phyloP scores from a whole-genome alignment of 2,329 filamentous ascomycete species.

The Septoria linicola region DNA sequence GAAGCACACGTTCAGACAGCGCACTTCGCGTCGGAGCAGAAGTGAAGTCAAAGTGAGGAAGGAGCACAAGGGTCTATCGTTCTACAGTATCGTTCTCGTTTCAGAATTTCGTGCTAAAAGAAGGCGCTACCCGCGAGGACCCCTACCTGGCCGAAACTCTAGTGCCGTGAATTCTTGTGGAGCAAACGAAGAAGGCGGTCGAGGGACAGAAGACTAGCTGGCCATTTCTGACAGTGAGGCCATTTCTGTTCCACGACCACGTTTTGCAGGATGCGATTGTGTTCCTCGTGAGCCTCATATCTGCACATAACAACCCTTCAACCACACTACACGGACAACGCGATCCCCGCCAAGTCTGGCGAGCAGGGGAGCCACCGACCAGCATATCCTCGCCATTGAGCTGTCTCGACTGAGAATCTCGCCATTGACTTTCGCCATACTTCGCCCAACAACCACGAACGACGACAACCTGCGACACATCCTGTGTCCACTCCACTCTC shows the following conservation, averaged over 20 bases:
- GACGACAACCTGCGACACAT: constrained; percentile 1
- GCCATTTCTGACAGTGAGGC: too few relatives aligned
- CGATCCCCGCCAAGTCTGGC: neutral
- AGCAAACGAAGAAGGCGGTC: too few relatives aligned
- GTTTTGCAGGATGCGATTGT: too few relatives aligned
- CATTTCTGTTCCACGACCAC: too few relatives aligned
- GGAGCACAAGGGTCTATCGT: neutral
- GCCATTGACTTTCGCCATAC: constrained; percentile 11
- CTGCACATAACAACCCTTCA: neutral
- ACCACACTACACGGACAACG: neutral
- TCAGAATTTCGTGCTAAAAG: neutral
- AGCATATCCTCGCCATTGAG: neutral
- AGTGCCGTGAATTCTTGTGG: too few relatives aligned
- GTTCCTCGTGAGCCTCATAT: neutral
- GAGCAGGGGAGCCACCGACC: neutral
- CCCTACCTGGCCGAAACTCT: too few relatives aligned
- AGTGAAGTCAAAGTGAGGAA: constrained; percentile 1
- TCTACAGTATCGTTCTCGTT: too few relatives aligned
- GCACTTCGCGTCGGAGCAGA: neutral
- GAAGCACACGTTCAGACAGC: too few relatives aligned
- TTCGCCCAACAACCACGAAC: neutral
- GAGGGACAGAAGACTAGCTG: too few relatives aligned
- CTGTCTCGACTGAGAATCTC: constrained; percentile 2
- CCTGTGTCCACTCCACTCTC: constrained; percentile 3
- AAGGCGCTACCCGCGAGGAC: neutral